Base-by-base conservation (phyloP, 2,329 filamentous ascomycete species). In the Venturia nashicola region DNA sequence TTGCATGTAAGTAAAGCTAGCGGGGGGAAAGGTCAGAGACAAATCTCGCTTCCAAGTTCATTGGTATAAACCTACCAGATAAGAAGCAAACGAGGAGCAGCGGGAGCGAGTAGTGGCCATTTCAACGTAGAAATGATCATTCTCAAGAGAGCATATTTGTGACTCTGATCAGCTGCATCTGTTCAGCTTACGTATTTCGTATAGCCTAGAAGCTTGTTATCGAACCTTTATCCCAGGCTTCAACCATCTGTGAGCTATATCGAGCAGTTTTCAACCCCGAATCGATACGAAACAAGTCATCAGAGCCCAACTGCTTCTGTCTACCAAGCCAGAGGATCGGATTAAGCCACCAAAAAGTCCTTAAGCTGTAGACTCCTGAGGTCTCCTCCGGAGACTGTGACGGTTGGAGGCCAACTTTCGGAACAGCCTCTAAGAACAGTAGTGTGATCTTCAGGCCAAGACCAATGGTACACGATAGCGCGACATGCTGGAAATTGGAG, bases 261-360 rank as follows among this genome's bases (percentile, higher is more conserved):
- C 32, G 51, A 32, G 20, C 51, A 18, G 46, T 23, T 44, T 63
- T n/a, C 34, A 63, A 23, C 6, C 36, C 23, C 16, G 61, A 34
- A 27, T 63, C 69, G 14, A 71, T 55, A 40, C 62, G 42, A 59
- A 66, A 67, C n/a, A 71, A 65, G 46, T 72, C 68, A 14, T 69
- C 65, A 7, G 67, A 54, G 1, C 61, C 60, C 27, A 73, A 64
- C 14, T 68, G 66, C 27, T 64, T 65, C 18, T 66, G 69, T 20
- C 69, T 72, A 2, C 73, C 73, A 9, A 64, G 65, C 65, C 70
- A 65, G 51, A 75, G 68, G 5, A 74, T 60, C 8, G 62, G 66
- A 65, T 75, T 75, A n/a, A 76, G 62, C 74, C 74, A 76, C 72
- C 71, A 75, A 59, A 75, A 69, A 2, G 72, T 36, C 46, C 65